phyloP scores from a whole-genome alignment of 225 moss, liverwort and hornwort species.

The Physcomitrellopsis africana region DNA sequence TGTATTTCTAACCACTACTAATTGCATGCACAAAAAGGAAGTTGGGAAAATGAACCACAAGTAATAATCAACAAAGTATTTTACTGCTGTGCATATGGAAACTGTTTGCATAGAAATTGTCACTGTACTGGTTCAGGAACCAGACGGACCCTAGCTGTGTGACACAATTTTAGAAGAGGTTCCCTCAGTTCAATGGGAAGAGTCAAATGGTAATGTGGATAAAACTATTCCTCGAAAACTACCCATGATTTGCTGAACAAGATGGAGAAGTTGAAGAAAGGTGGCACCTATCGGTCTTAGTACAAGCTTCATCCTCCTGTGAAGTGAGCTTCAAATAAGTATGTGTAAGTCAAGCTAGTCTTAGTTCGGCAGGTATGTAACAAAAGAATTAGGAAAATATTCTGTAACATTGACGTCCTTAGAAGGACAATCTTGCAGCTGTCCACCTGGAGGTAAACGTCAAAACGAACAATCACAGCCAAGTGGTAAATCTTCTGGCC shows the following conservation, averaged over 20 bases:
- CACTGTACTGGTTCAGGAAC: conserved; percentile 22
- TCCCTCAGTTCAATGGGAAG: conserved; percentile 20
- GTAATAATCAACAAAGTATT: no score
- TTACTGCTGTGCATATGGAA: conserved; percentile 9
- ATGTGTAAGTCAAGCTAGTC: conserved; percentile 11
- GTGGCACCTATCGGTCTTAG: conserved; percentile 15
- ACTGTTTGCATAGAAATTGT: background rate
- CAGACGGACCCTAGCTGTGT: conserved; percentile 14
- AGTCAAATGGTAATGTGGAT: conserved; percentile 11
- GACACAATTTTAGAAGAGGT: conserved; percentile 16
- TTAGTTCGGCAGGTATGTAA: conserved; percentile 38
- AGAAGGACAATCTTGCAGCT: background rate
- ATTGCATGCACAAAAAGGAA: no score
- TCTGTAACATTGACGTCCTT: background rate
- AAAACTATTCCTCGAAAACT: background rate
- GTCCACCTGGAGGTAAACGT: no score
- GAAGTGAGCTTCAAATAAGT: conserved; percentile 27
- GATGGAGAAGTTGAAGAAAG: conserved; percentile 16
- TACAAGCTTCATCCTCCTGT: conserved; percentile 39
- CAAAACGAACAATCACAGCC: conserved; percentile 22
- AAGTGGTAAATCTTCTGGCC: conserved; percentile 54
- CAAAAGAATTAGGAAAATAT: conserved; percentile 9
- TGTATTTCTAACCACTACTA: no score
- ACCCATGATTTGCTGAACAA: conserved; percentile 13
- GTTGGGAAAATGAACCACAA: background rate